phyloP scores from a whole-genome alignment of 2,329 filamentous ascomycete species.

The Cercospora janseana region DNA sequence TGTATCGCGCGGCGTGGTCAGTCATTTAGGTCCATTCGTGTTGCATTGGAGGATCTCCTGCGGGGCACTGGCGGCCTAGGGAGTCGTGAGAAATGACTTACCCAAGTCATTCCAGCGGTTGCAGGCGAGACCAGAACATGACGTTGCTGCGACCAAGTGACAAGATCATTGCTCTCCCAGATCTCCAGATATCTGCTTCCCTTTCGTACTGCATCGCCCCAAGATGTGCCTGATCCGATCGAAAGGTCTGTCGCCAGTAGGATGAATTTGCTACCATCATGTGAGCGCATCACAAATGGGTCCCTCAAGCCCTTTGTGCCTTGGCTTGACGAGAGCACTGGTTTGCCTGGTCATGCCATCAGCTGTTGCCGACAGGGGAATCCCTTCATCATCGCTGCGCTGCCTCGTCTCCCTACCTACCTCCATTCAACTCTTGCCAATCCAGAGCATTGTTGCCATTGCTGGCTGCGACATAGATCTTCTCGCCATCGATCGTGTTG shows the following conservation, averaged over 20 bases:
- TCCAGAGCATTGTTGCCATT: slow-evolving; percentile 53
- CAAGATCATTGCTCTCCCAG: slow-evolving; percentile 54
- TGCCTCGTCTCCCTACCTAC: no score
- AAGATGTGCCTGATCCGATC: slow-evolving; percentile 55
- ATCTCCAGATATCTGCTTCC: slow-evolving; percentile 52
- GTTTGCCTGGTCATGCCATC: slow-evolving; percentile 36
- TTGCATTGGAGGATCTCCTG: no score
- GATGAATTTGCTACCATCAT: slow-evolving; percentile 53
- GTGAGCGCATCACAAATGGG: slow-evolving; percentile 54
- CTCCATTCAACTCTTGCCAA: slow-evolving; percentile 53
- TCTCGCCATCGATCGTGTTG: slow-evolving; percentile 48
- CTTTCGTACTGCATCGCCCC: slow-evolving; percentile 48
- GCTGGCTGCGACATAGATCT: slow-evolving; percentile 54
- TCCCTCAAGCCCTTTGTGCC: slow-evolving; percentile 54
- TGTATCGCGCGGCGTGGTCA: neutral
- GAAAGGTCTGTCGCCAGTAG: slow-evolving; percentile 55
- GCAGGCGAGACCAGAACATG: slow-evolving; percentile 51
- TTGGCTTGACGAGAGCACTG: slow-evolving; percentile 47
- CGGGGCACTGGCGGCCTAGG: no score
- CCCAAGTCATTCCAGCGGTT: slow-evolving; percentile 56
- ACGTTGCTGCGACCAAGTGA: slow-evolving; percentile 53
- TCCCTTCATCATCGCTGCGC: no score
- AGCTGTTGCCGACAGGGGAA: no score
- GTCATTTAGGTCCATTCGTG: no score
- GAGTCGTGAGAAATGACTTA: no score